Conservation (phyloP, 768 basidiomycete genomes). For the Kwoniella sp. region DNA sequence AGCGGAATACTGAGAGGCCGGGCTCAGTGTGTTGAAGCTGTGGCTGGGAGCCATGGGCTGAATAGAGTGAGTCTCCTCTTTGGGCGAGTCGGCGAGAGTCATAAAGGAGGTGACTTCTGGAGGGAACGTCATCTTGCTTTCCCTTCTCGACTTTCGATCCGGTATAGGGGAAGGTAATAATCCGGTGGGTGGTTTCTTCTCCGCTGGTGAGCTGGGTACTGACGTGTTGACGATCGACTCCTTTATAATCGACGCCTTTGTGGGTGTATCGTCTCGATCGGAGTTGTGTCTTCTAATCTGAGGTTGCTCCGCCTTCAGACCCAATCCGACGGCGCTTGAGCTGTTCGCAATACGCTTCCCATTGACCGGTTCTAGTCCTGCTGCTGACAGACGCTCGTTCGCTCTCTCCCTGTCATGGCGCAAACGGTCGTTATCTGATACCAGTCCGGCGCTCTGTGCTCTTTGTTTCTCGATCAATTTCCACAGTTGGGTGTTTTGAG, state of each 20-base stretch:
- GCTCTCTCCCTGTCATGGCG: constrained; percentile 75
- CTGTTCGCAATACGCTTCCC: constrained; percentile 36
- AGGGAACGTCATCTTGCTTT: constrained; percentile 44
- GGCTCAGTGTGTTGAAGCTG: constrained; percentile 29
- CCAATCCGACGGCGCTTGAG: constrained; percentile 37
- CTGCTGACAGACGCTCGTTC: constrained; percentile 33
- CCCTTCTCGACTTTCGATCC: constrained; percentile 29
- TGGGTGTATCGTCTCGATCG: constrained; percentile 39
- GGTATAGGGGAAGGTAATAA: constrained; percentile 45
- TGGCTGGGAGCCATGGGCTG: constrained; percentile 14
- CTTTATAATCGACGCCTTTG: constrained; percentile 10
- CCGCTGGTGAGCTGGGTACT: constrained; percentile 22
- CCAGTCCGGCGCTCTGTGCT: constrained; percentile 72
- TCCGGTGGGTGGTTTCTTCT: constrained; percentile 13
- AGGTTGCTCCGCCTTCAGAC: constrained; percentile 29
- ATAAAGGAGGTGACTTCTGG: constrained; percentile 45
- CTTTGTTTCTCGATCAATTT: constrained; percentile 92
- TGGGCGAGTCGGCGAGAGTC: constrained; percentile 37
- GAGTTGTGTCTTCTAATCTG: constrained; percentile 43
- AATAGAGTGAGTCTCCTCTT: constrained; percentile 17
- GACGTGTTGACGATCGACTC: constrained; percentile 8
- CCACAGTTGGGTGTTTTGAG: constrained; percentile 90
- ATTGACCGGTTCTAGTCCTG: constrained; percentile 29
- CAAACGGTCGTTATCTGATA: constrained; percentile 83
- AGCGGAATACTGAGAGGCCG: constrained; percentile 40